A percentile compares a stretch with the other conserved stretches of the same genome.
phyloP scores from a whole-genome alignment of 805 yeast genomes.

The Kluyveromyces nonfermentans region DNA sequence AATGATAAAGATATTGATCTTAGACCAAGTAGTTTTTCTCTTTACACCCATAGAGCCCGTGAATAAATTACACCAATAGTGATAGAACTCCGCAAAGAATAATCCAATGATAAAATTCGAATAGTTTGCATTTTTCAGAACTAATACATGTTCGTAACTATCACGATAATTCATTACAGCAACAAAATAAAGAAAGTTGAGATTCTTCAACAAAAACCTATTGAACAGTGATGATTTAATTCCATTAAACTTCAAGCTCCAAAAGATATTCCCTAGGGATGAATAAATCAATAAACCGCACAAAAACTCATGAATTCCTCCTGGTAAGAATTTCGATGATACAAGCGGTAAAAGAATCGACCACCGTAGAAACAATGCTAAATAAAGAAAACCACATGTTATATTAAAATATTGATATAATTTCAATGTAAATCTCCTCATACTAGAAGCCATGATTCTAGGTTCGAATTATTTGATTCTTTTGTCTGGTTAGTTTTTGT shows the following conservation, averaged over 20 bases:
- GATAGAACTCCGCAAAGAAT: slow-evolving; percentile 19
- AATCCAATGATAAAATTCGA: slow-evolving; percentile 22
- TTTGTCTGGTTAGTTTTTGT: background rate
- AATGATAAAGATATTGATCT: slow-evolving; percentile 12
- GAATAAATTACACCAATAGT: slow-evolving; percentile 24
- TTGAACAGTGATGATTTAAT: slow-evolving; percentile 10
- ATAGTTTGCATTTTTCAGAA: slow-evolving; percentile 24
- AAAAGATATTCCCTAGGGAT: slow-evolving; percentile 16
- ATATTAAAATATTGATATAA: slow-evolving; percentile 24
- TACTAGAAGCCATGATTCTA: background rate
- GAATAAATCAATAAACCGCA: slow-evolving; percentile 18
- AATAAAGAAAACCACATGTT: slow-evolving; percentile 17
- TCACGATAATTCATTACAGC: slow-evolving; percentile 22
- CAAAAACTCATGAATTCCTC: slow-evolving; percentile 62
- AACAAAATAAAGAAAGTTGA: slow-evolving; percentile 23
- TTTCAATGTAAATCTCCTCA: slow-evolving; percentile 7
- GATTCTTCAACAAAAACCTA: slow-evolving; percentile 17
- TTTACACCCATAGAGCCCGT: slow-evolving; percentile 8
- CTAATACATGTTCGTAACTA: slow-evolving; percentile 26
- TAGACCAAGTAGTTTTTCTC: slow-evolving; percentile 12
- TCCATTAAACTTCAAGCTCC: slow-evolving; percentile 21
- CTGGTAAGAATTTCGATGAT: slow-evolving; percentile 57
- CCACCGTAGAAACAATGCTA: slow-evolving; percentile 35
- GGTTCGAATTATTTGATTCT: background rate
- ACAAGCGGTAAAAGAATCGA: slow-evolving; percentile 49